phyloP scores from a whole-genome alignment of 441 rosid species.

The Gossypium gossypioides region DNA sequence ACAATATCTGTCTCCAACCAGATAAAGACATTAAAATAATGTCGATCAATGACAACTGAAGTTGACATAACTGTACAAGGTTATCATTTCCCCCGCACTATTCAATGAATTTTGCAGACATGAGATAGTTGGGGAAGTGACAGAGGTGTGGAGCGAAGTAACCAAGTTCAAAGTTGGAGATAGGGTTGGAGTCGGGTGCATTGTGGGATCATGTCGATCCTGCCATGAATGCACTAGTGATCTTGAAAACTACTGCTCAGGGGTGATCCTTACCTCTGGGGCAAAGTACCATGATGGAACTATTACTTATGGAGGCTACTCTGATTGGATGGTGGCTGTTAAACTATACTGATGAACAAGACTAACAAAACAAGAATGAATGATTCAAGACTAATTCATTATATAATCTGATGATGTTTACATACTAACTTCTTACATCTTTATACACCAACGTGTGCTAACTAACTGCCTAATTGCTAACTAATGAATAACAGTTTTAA shows the following conservation, averaged over 20 bases:
- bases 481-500: too few species aligned
- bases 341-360: too few species aligned
- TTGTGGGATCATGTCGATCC: constrained; percentile 32
- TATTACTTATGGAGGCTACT: constrained; percentile 36
- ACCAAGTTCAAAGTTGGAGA: constrained; percentile 31
- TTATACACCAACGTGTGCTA: too few species aligned
- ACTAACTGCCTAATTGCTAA: too few species aligned
- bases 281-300: constrained; percentile 24
- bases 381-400: too few species aligned
- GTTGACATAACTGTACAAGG: background rate
- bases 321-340: constrained; percentile 31
- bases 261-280: constrained; percentile 20
- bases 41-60: too few species aligned
- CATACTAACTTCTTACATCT: too few species aligned
- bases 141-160: constrained; percentile 35
- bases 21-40: too few species aligned
- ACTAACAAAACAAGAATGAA: too few species aligned
- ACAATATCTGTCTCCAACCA: too few species aligned
- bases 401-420: too few species aligned
- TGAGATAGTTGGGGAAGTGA: constrained; percentile 37
- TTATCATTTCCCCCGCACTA: background rate
- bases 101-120: constrained; percentile 23
- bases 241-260: constrained; percentile 34
- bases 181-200: constrained; percentile 34
- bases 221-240: constrained; percentile 22